Evolutionary conservation across 257 asterid genomes (phyloP), one percentile per base, ranked within the genome.

Genomic region (Scutellaria minor): DNA sequence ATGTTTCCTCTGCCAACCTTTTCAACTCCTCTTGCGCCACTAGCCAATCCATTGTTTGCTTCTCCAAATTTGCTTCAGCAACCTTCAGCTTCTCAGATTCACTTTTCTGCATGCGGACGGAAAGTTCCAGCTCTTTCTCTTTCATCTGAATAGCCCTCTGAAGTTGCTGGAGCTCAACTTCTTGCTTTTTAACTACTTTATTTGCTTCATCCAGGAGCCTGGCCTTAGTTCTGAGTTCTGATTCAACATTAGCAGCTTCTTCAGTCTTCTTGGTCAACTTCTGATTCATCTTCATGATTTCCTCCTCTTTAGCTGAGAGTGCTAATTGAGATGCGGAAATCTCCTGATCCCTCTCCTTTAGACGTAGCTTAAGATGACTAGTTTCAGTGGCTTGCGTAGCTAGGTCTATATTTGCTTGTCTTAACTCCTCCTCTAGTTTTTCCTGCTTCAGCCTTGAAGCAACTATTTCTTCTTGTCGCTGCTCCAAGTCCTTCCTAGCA

Each of bases 21-120:
- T 83, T 89, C 80, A 94, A 14, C 62, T 94, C 96, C 66, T 84
- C 84, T 61, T 81, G 96, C 14, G 83, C 84, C 68, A 86, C 74
- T 67, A 91, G 81, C 97, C 97, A 94, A 66, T 91, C 90, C 83
- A 62, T 74, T 13, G 98, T 85, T 75, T 79, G 90, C 84, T 91
- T 85, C 87, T 86, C 87, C 85, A 94, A 78, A 40, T 82, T 88
- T 39, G 82, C 84, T 80, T 88, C 92, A 5, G 82, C 76, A 72
- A 78, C 76, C 76, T 72, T 76, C 80, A 87, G 54, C 67, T 88
- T 86, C 75, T 87, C 92, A 50, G 81, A 79, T 72, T 88, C 90
- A 65, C 61, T 61, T 75, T 80, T 77, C 83, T 79, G 89, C 81
- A 79, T 31, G 31, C 11, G 63, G 53, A 71, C 79, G 56, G 83